Evolutionary conservation across 2,329 filamentous ascomycete genomes (phyloP), one percentile per base, ranked within the genome.

Genomic region (Neopestalotiopsis sp.): DNA sequence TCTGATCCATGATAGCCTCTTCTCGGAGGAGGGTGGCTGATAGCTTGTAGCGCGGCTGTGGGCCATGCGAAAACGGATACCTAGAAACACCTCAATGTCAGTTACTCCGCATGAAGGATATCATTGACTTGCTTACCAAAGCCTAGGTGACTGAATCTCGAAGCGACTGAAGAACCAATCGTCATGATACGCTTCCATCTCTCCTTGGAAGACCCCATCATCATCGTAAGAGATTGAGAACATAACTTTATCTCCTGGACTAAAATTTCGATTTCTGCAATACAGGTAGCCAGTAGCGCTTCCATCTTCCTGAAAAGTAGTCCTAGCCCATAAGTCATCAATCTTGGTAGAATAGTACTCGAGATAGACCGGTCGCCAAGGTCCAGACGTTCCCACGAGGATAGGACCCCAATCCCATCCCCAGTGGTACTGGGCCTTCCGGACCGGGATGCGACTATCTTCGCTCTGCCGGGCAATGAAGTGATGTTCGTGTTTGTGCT

Each of bases 381-480:
- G 88, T 0, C 90, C 90, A 9, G 85, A 86, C 0, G 89, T 90
- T 42, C 53, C 53, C 77, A 89, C 84, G 65, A 91, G 73, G 6
- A 90, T 83, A 1, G 90, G 90, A 0, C 90, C 90, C 90, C 90
- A 92, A 74, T 92, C 90, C 90, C 90, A 92, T 4, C 90, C 89
- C 89, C 89, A 92, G 72, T 91, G 87, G 72, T 90, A 92, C 76
- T 92, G 90, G 0, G 90, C 88, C 75, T 92, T 92, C n/a, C 90
- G 81, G 0, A 89, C 85, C 3, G 84, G 84, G 13, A 88, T 78
- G 28, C 80, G 74, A 40, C 80, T 76, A 24, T 78, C 75, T 66
- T 79, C 88, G 68, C 73, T 88, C 81, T 74, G 86, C 78, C 76
- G 88, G 69, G 77, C 87, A 75, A 78, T 84, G 78, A 87, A 89